Evolutionary conservation across 768 basidiomycete genomes (phyloP), one percentile per base, ranked within the genome.

Genomic region (Pholiota microspora): DNA sequence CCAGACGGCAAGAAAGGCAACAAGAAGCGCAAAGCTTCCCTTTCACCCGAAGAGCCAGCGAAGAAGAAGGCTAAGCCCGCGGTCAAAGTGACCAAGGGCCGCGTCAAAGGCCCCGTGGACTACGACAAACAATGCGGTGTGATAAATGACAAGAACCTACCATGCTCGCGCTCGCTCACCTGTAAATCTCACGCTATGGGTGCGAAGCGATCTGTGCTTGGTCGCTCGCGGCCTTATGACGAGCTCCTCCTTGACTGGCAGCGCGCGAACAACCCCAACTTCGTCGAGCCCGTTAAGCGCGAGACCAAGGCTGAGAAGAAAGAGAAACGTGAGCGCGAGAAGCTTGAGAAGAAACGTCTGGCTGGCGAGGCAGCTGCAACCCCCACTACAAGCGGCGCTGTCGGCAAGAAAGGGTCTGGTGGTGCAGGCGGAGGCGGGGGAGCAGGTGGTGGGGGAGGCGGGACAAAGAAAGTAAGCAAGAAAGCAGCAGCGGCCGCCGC

Each of bases 111-210:
- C 1, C 94, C 94, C 3, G 84, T 96, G 47, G 89, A 98, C 71
- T 84, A 86, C 59, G 92, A 97, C 74, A 86, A 82, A 53, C 94
- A 97, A 60, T 98, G 96, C 63, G 94, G 96, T 48, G 96, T 98
- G 32, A 96, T 97, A 68, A 98, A 96, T 72, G 94, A 96, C 73
- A 97, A 97, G 70, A 81, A 81, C 40, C 74, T 93, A 6, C 94
- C 92, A 0, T 99, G 96, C 67, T 93, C 94, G 10, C 90, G 96
- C 24, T 94, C 94, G 6, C 80, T 99, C 32, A 98, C 96, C 0
- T 99, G 96, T 77, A 99, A 99, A 71, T 93, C 96, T 4, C 96
- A 99, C 67, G 89, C 92, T 2, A 96, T 99, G 88, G 93, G 93
- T 12, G 90, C 93, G 9, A 99, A 99, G 71, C 89, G 96, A 15